These are phyloP conservation scores for Scenedesmus sp. DNA, from an alignment of 163 green algal species.

Conservation along the genomic window DNA sequence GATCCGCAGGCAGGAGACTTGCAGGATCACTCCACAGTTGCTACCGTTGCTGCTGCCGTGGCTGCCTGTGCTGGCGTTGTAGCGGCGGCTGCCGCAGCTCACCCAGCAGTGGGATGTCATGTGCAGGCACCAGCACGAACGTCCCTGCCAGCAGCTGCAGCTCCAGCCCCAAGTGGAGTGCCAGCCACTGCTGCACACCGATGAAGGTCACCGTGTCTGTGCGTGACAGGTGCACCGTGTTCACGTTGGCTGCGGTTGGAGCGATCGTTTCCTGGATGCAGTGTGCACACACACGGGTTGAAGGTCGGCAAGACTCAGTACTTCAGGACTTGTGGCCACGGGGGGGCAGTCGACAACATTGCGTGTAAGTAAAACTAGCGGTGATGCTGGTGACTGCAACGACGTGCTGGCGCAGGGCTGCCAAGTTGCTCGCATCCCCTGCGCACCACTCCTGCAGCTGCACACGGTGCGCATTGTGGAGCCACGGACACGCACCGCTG, in stretches of 20 bases:
- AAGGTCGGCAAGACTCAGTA: not conserved
- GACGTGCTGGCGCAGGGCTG: too few relatives aligned
- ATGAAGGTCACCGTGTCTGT: constrained; percentile 12
- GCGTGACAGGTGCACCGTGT: not conserved
- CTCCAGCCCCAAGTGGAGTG: not conserved
- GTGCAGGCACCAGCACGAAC: not conserved
- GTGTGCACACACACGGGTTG: not conserved
- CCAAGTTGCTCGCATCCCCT: too few relatives aligned
- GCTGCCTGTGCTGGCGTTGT: not conserved
- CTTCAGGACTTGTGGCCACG: too few relatives aligned
- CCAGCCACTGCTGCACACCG: constrained; percentile 16
- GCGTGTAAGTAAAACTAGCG: too few relatives aligned
- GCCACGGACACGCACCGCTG: too few relatives aligned
- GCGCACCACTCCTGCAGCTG: too few relatives aligned
- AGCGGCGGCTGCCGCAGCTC: not conserved
- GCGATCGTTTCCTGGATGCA: not conserved
- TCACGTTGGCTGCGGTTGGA: constrained; percentile 3
- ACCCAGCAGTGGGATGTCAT: not conserved
- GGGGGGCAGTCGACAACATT: too few relatives aligned
- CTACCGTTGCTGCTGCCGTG: not conserved
- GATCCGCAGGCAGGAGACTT: too few relatives aligned
- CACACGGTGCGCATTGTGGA: too few relatives aligned
- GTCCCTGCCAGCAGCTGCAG: constrained; percentile 32
- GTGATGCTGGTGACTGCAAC: too few relatives aligned
- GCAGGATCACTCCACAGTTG: not conserved